Evolutionary conservation across 2,329 filamentous ascomycete genomes (phyloP), one percentile per base, ranked within the genome.

Genomic region (Plenodomus tracheiphilus): DNA sequence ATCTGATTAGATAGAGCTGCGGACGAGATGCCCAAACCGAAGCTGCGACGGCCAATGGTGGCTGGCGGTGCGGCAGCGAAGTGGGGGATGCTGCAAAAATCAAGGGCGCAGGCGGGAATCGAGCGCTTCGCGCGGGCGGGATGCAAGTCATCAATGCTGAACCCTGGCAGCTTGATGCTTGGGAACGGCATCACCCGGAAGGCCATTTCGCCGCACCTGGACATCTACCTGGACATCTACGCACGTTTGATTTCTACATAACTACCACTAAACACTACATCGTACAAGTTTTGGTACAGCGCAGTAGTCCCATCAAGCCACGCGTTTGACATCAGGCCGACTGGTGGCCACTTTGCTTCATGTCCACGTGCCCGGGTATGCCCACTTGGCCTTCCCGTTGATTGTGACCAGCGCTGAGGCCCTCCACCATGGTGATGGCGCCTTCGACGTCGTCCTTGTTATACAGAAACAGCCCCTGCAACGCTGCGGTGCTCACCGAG

Each of bases 391-490:
- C 56, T 39, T 61, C 57, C 34, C 49, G 51, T 42, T 51, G 61
- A 47, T 56, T 57, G 46, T 57, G 59, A 47, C 60, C 60, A 49
- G 63, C 62, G 51, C 64, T 64, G 58, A 90, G 74, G 2, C 81
- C 83, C 53, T 89, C 85, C 1, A 86, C 87, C 86, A 89, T 91
- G 15, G 78, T 76, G 57, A 97, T 92, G 13, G 93, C 93, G 2
- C 93, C 91, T 58, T 91, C 81, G 79, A 92, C 88, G 62, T 96
- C 83, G 56, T 87, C 88, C 76, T 99, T 99, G 75, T 97, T 95
- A 71, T 95, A 96, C 70, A 97, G 73, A 72, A 99, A 99, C 38
- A 99, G 74, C 0, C 94, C 94, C 73, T 99, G 94, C 22, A 99
- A 85, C 18, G 91, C 91, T 21, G 94, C 94, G 4, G 93, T 92